These are phyloP conservation scores for Jaapia argillacea DNA, from an alignment of 768 basidiomycete species.

Conservation along the genomic window DNA sequence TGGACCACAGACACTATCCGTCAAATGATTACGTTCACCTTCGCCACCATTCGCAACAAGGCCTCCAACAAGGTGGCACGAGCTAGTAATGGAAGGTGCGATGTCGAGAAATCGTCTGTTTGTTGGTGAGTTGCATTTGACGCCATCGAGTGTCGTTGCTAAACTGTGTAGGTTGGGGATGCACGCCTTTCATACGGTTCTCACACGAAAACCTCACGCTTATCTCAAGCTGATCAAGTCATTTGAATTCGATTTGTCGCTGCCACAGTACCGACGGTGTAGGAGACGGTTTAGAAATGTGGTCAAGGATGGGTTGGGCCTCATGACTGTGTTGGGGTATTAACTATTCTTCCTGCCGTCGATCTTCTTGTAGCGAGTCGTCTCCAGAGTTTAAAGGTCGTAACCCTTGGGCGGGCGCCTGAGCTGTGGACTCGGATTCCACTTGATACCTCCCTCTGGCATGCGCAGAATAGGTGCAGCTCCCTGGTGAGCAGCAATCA, in stretches of 20 bases:
- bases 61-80: constrained; percentile 29
- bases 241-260: constrained; percentile 40
- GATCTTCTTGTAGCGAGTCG: no score
- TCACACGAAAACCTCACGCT: constrained; percentile 40
- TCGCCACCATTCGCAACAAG: constrained; percentile 39
- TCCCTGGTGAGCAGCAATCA: no score
- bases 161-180: constrained; percentile 55
- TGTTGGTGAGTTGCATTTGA: constrained; percentile 41
- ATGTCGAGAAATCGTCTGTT: constrained; percentile 39
- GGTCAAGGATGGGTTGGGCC: constrained; percentile 36
- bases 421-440: no score
- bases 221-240: constrained; percentile 37
- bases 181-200: constrained; percentile 65
- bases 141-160: constrained; percentile 3
- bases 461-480: no score
- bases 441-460: no score
- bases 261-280: constrained; percentile 32
- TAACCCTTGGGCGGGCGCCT: no score
- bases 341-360: no score
- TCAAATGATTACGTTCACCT: constrained; percentile 49
- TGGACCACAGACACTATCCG: constrained; percentile 56
- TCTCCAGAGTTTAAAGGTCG: no score
- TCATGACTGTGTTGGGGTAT: no score
- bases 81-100: constrained; percentile 26
- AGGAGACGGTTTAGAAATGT: constrained; percentile 34